Evolutionary conservation across 495 filamentous ascomycete genomes (phyloP), one percentile per base, ranked within the genome.

Genomic region (Annulohypoxylon maeteangense): DNA sequence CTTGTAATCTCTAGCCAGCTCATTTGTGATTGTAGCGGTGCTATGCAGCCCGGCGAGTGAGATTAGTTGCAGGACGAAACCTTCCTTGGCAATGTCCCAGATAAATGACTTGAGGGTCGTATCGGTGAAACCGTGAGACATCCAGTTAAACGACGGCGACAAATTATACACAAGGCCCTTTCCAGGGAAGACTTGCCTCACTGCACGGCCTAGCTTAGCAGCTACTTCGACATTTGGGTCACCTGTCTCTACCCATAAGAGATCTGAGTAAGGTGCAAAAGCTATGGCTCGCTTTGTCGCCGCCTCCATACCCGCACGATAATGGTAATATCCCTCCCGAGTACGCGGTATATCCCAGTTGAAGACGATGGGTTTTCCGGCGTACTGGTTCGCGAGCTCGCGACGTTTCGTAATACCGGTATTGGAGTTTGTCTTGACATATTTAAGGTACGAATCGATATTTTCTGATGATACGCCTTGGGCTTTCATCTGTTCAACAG

Each of bases 161-260:
- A 99, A 87, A 83, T 99, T 99, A 84, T 99, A 99, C 7, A 99
- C 95, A 20, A 99, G 84, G 38, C 92, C 90, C 85, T 98, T 99
- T 56, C 89, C 89, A 0, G 93, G 92, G 74, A 83, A 81, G 3
- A 67, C 81, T 4, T 77, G 75, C 23, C 90, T 87, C 60, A 99
- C 93, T 32, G 94, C 87, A 2, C 84, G 83, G 1, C 93, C 91
- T 68, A 99, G 94, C 62, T 83, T 82, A 5, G 83, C 81, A 1
- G 92, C 92, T 50, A 95, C 92, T 45, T 87, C 78, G 27, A 98
- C 92, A 53, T 87, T 87, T 7, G 95, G 95, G 74, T 93, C 90
- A 32, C 92, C 95, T 3, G 95, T 99, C 81, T 99, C 95, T 10
- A 98, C 91, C 95, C 95, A 99, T 18, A 99, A 88, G 4, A 99